A percentile compares a stretch with the other conserved stretches of the same genome.
phyloP scores from a whole-genome alignment of 139 green algal species.

The Chlamydomonas incerta region DNA sequence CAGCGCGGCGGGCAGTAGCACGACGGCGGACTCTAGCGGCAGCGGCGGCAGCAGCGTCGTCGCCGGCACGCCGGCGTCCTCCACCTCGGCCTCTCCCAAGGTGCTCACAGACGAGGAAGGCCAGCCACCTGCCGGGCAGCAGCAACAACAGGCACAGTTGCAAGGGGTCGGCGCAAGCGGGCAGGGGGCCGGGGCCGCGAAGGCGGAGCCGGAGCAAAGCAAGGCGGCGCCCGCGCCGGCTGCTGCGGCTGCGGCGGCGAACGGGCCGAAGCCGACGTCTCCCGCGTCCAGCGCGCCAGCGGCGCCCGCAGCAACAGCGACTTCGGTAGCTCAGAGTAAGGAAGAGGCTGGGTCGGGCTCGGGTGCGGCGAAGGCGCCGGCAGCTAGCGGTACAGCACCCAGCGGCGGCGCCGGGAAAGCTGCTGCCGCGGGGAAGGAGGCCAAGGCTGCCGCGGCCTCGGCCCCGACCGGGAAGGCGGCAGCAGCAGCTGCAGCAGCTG shows the following conservation, averaged over 20 bases:
- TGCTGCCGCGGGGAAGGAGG: too few relatives aligned
- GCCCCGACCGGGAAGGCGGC: too few relatives aligned
- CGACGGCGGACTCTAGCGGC: not conserved
- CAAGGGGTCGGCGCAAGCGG: not conserved
- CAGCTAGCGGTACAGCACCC: too few relatives aligned
- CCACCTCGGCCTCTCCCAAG: constrained; percentile 1
- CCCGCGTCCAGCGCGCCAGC: not conserved
- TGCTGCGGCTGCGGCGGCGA: not conserved
- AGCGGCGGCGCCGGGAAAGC: too few relatives aligned
- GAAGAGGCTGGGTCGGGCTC: too few relatives aligned
- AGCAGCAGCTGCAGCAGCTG: too few relatives aligned
- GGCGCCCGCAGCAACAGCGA: not conserved
- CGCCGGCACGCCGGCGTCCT: not conserved
- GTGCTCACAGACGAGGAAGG: constrained; percentile 13
- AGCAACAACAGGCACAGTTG: not conserved
- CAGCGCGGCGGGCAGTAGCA: not conserved
- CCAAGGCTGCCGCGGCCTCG: too few relatives aligned
- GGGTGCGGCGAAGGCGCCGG: too few relatives aligned
- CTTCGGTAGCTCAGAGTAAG: not conserved
- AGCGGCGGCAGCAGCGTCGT: not conserved
- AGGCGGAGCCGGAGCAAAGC: not conserved
- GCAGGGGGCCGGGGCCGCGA: not conserved
- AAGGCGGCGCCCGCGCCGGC: not conserved
- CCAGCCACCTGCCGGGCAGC: not conserved
- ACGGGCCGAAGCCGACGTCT: not conserved